Evolutionary conservation across 1,139 yeast species (phyloP), one percentile per base, ranked within the genome.

Genomic region (Chernovozyma sophiae-reginae): DNA sequence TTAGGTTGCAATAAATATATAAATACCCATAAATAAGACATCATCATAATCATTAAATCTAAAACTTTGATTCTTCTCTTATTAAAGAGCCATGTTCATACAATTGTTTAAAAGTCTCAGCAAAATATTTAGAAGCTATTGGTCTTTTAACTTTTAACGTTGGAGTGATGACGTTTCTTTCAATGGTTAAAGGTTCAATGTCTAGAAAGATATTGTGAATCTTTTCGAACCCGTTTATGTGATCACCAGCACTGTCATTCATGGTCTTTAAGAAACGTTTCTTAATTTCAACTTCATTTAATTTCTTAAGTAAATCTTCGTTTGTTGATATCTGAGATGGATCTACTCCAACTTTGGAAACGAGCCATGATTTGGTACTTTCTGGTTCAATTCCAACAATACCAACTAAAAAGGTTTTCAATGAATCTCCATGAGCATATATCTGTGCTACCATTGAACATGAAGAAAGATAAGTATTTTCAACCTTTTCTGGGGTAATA

Each of bases 401-500:
- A 3, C 55, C 65, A 7, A 64, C 65, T 40, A 64, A 53, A 40
- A 38, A 61, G n/a, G 57, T 49, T 31, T 59, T 46, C 19, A 53
- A 46, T 3, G 64, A 58, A 36, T 64, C 65, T 12, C 69, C 69
- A 43, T 63, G 65, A n/a, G 77, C 75, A 53, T 72, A 82, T 14
- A 77, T 53, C 54, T 82, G 89, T 8, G 74, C 59, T 19, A 76
- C 51, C 17, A 74, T 54, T 5, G 82, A 71, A 45, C 76, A 72
- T 13, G 65, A 58, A 3, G 84, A 69, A 32, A 80, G 61, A 51
- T 83, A 82, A 18, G 65, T 62, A 51, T 79, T 81, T 53, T 84
- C 94, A 44, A 84, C 78, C 56, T 77, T 79, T 53, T 84, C 94
- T 3, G 92, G 90, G 2, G 89, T 81, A 38, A 84, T 77, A 56